Conservation (phyloP, 192 early-diverging fungal genomes). For the Coemansia sp. region DNA sequence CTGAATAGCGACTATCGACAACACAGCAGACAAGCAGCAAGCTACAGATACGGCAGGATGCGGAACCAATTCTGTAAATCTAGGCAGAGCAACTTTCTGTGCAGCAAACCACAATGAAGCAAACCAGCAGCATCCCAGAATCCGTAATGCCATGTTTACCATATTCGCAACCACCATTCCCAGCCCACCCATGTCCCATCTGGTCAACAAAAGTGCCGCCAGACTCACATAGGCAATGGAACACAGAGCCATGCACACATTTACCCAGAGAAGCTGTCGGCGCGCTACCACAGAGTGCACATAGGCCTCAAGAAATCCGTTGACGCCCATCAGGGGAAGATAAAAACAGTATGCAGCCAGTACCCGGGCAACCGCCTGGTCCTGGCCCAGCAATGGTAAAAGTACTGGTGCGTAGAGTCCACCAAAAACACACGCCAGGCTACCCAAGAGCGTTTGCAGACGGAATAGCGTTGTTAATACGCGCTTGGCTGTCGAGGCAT, state of each 20-base stretch:
- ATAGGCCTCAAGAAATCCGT: conserved; percentile 94
- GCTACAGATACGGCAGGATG: conserved; percentile 17
- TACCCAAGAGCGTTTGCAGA: conserved; percentile 60
- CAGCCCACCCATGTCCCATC: conserved; percentile 60
- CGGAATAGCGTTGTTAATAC: conserved; percentile 24
- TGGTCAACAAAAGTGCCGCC: conserved; percentile 59
- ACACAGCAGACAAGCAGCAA: conserved; percentile 14
- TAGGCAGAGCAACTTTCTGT: neutral
- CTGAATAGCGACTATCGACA: neutral
- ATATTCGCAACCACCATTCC: conserved; percentile 86
- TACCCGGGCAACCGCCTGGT: conserved; percentile 52
- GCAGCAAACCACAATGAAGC: conserved; percentile 57
- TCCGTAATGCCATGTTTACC: conserved; percentile 76
- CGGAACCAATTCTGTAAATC: conserved; percentile 20
- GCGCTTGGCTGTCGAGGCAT: conserved; percentile 10
- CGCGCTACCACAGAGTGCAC: conserved; percentile 79
- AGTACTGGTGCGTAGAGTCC: conserved; percentile 65
- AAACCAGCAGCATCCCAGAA: conserved; percentile 67
- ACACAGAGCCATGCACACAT: conserved; percentile 71
- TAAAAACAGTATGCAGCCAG: conserved; percentile 82
- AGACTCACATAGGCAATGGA: conserved; percentile 63
- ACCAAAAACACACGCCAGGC: conserved; percentile 75
- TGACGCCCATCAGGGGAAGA: conserved; percentile 90
- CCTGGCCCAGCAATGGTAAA: conserved; percentile 58
- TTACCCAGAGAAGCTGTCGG: conserved; percentile 57